phyloP scores from a whole-genome alignment of 2,329 filamentous ascomycete genomes.

The Colletotrichum spaethianum region DNA sequence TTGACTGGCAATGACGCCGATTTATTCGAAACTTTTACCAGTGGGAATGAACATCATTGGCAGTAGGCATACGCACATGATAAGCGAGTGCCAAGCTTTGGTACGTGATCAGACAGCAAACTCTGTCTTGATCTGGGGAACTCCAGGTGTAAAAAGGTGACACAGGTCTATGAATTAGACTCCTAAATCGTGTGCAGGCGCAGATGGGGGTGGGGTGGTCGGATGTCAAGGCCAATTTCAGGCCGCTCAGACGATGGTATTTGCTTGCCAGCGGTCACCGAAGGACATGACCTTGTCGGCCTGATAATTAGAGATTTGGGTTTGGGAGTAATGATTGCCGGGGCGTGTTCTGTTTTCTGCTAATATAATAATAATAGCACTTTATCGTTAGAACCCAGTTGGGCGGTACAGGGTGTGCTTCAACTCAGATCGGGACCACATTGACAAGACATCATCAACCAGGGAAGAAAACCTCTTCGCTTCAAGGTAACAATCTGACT shows the following conservation, averaged over 20 bases:
- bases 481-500: constrained; percentile 12
- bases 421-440: background rate
- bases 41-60: background rate
- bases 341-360: background rate
- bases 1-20: background rate
- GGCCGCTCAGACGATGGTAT: constrained; percentile 11
- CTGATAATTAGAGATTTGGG: background rate
- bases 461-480: background rate
- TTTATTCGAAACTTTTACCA: background rate
- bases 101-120: constrained; percentile 5
- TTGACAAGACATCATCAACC: background rate
- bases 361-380: constrained; percentile 21
- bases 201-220: constrained; percentile 19
- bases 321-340: constrained; percentile 7
- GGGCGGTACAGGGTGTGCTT: background rate
- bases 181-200: background rate
- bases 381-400: background rate
- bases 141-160: background rate
- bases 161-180: background rate
- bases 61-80: background rate
- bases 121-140: background rate
- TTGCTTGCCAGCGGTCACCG: background rate
- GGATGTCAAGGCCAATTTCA: constrained; percentile 20
- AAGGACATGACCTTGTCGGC: constrained; percentile 10
- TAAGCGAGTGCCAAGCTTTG: constrained; percentile 3